Base-by-base conservation (phyloP, 805 yeast species). In the Pichia sporocuriosa region DNA sequence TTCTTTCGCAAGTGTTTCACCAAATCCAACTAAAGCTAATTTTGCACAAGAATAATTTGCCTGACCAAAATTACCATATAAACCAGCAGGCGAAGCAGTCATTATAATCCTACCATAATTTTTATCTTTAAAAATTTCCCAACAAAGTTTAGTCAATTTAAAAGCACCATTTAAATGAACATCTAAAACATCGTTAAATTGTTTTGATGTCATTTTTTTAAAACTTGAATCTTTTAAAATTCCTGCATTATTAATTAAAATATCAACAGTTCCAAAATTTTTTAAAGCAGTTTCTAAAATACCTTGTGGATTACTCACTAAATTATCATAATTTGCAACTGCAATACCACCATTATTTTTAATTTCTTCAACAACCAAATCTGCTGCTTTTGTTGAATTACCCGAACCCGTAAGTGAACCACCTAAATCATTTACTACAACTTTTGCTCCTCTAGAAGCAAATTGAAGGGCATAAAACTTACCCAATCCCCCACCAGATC, bases 401-500 rank as follows among this genome's bases (percentile, higher is more conserved):
- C 85, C 87, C 26, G 78, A 73, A 37, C 96, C 96, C 21, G 72
- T 67, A 40, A 85, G 67, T 20, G 89, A 70, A 24, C 95, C 94
- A 43, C 97, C 96, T 47, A 90, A 72, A 64, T 90, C 98, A 60
- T 90, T 90, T 25, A 90, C 96, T 21, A 90, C 96, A 28, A 90
- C 96, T 54, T 82, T 81, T 46, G 97, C 98, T 27, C 97, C 97
- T 52, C 95, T 73, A 45, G 78, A 69, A 32, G 95, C 97, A 64
- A 73, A 90, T 53, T 83, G 87, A 25, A 87, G 66, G 5, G 96
- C 95, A 63, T 90, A 90, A 37, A 79, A 79, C 55, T 74, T 84
- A 20, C 98, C 98, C 34, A 90, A 73, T 16, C 97, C 98, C 52
- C 97, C 97, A 50, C 98, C 98, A 36, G 97, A 93, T 26, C 98